These are phyloP conservation scores for Podila horticola DNA, from an alignment of 192 early-diverging fungal species.

Conservation along the genomic window DNA sequence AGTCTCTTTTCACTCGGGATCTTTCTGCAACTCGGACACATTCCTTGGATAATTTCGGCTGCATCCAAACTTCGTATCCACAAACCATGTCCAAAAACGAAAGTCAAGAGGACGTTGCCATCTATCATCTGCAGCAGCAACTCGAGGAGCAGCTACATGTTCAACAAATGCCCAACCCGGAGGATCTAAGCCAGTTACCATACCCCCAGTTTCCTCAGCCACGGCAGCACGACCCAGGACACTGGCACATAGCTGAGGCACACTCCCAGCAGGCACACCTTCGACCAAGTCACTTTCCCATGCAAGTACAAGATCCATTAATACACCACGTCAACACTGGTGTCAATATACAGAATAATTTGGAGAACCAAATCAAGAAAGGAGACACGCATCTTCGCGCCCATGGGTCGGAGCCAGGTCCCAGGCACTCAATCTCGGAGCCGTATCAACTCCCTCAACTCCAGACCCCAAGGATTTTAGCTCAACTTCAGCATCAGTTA, in stretches of 20 bases:
- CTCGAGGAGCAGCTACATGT: conserved; percentile 2
- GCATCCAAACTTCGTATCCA: neutral
- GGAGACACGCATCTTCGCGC: neutral
- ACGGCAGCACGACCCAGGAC: neutral
- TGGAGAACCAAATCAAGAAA: no score
- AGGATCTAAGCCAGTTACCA: neutral
- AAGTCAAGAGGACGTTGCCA: conserved; percentile 1
- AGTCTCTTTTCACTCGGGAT: neutral
- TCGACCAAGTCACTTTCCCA: neutral
- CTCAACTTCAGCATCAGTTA: conserved; percentile 31
- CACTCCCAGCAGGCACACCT: neutral
- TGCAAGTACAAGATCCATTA: neutral
- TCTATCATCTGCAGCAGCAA: conserved; percentile 17
- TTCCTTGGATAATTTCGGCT: neutral
- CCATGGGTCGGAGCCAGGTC: neutral
- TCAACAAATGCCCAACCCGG: neutral
- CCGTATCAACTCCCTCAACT: conserved; percentile 15
- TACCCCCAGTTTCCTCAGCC: conserved; percentile 1
- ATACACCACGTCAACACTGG: no score
- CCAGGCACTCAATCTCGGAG: neutral
- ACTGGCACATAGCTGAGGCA: neutral
- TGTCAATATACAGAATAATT: no score
- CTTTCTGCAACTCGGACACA: neutral
- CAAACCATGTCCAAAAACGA: neutral
- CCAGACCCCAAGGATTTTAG: conserved; percentile 31